Base-by-base conservation (phyloP, 306 rosid species). In the Cercis canadensis region DNA sequence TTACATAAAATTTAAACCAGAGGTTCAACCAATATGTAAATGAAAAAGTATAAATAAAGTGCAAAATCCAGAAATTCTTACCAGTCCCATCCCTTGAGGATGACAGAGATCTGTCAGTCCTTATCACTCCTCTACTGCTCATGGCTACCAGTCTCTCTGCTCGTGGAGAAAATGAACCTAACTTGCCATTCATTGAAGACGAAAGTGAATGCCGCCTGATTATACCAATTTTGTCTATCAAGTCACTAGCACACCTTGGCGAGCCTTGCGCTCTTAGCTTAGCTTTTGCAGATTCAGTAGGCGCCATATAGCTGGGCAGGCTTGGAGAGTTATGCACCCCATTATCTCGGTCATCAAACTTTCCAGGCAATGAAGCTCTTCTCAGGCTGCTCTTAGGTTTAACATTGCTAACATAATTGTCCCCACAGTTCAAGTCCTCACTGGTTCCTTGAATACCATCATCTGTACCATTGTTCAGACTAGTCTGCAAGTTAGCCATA, bases 281-380 rank as follows among this genome's bases (percentile, higher is more conserved):
- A 65, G 86, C 92, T 62, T 87, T 87, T 17, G 81, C 89, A 17
- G 92, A 87, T 78, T 87, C 84, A 65, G 92, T 87, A 17, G 92
- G 80, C 34, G 73, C 80, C 92, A 87, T 87, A 73, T 87, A 87
- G 81, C 86, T 84, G 5, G 92, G 89, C 24, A 87, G 37, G 31
- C 75, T 74, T 61, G 82, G 77, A 44, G 79, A 75, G 76, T 14
- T 77, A 47, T 80, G 87, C 32, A 65, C 43, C 50, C 70, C 81
- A 62, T 17, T 77, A 31, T 84, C 87, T 47, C 68, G 80, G 80
- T 72, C 75, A 46, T 80, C 82, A 37, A 82, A 77, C 46, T 78
- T 82, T 41, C 70, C 74, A 31, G 89, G 86, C 12, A 82, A 59
- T 54, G 86, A 82, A 62, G 87, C 84, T 75, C 83, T 80, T 81